Base-by-base conservation (phyloP, 1,139 yeast genomes). In the Candida neerlandica region DNA sequence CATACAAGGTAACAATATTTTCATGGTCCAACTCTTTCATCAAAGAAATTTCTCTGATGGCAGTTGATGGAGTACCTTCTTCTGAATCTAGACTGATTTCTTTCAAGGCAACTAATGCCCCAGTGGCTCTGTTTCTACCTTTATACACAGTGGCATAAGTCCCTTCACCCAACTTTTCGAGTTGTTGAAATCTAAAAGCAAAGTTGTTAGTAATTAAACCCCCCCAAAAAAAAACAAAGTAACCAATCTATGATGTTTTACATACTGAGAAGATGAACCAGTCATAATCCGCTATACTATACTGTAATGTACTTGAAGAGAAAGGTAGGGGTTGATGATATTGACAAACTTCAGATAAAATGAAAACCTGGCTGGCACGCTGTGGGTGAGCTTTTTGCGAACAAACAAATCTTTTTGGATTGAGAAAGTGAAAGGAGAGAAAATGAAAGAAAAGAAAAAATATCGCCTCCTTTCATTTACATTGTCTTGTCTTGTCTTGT, bases 31-130 rank as follows among this genome's bases (percentile, higher is more conserved):
- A 78, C 67, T 94, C 99, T 68, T 94, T 94, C 97, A 94, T 90
- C 54, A 94, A 75, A 7, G 98, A 94, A 53, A 94, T 94, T 69
- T 94, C 99, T 59, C 99, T 80, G 56, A 94, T 94, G 7, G 99
- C 99, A 0, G 99, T 94, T 0, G 97, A 91, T 2, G 99, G 99
- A 0, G 98, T 94, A 11, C 99, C 99, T 69, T 94, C 99, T 63
- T 92, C 98, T 18, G 96, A 86, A 65, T 94, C 99, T 55, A 94
- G 77, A 59, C 86, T 90, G 67, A 94, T 95, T 67, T 94, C 99
- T 66, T 94, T 94, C 60, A 94, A 75, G 0, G 99, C 99, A 21
- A 94, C 99, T 47, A 90, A 78, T 30, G 94, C 91, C 5, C 98
- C 98, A 0, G 97, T 87, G 51, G 90, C 82, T 48, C 96, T 82